Base-by-base conservation (phyloP, 306 rosid species). In the Vicia faba region DNA sequence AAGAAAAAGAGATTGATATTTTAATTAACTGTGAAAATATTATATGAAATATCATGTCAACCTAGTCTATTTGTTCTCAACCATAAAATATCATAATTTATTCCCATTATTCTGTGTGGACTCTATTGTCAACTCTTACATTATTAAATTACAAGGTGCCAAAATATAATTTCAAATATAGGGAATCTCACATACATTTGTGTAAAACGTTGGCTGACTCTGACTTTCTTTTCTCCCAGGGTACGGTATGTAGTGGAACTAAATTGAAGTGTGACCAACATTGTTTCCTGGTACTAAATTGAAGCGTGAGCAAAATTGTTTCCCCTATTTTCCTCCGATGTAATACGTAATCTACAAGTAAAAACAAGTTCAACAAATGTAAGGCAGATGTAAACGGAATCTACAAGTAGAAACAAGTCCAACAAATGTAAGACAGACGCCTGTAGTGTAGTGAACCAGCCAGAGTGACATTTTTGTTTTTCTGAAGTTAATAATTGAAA, bases 201-300 rank as follows among this genome's bases (percentile, higher is more conserved):
- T 44, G 3, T 43, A 9, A 14, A 38, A 20, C 41, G 20, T 15
- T 5, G 28, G 41, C 64, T 75, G 53, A 38, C 61, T 40, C 12
- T 39, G 50, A 7, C 14, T 19, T 6, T 44, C 7, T 62, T 48
- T 66, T 78, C 20, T 69, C 11, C 19, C 82, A 89, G 96, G 96
- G 33, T 89, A 83, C 7, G 96, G 96, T 51, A 23, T 77, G 18
- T 89, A 80, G 78, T 69, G 62, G 73, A 9, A 33, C 38, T 33
- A 33, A 33, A 33, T 1, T 33, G 38, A 55, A 20, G 15, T 10
- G 72, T 51, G 68, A 61, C 11, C 49, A n/a, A 0, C 33, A 19
- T 68, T 28, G 38, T 73, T 23, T 8, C 7, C 38, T 33, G 38
- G 38, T 2, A 33, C 38, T 33, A 6, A 33, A 33, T 33, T 33